A percentile compares a stretch with the other conserved stretches of the same genome.
These are phyloP conservation scores for Ophiostoma piceae DNA, from an alignment of 2,329 filamentous ascomycete species.

Conservation along the genomic window DNA sequence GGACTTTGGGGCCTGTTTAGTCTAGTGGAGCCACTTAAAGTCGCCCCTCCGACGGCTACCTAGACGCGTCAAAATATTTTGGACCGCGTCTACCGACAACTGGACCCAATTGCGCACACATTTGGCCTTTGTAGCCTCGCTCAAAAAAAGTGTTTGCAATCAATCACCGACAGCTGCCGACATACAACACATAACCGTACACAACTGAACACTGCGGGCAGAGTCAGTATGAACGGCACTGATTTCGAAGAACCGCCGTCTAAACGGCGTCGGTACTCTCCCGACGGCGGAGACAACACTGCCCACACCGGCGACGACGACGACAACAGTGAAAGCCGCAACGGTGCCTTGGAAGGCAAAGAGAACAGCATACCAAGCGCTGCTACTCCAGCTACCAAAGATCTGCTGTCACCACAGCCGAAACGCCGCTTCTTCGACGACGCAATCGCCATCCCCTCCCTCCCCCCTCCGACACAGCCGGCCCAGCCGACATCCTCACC, in stretches of 20 bases:
- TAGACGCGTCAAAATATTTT: slow-evolving; percentile 30
- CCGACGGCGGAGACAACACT: not conserved
- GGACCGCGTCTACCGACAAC: slow-evolving; percentile 21
- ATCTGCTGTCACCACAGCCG: not conserved
- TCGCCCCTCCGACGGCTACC: slow-evolving; percentile 29
- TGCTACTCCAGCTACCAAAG: slow-evolving; percentile 26
- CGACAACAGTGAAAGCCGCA: not conserved
- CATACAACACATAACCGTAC: not conserved
- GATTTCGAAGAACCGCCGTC: slow-evolving; percentile 35
- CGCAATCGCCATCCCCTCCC: slow-evolving; percentile 18
- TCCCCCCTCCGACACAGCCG: slow-evolving; percentile 11
- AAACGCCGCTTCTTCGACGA: slow-evolving; percentile 42
- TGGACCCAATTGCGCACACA: not conserved
- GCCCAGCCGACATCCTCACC: slow-evolving; percentile 15
- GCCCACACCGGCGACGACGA: slow-evolving; percentile 1
- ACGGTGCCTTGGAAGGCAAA: slow-evolving; percentile 18
- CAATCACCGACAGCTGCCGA: not conserved
- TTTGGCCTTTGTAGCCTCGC: not conserved
- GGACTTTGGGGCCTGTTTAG: not conserved
- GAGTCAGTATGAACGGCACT: slow-evolving; percentile 35
- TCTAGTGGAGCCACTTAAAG: slow-evolving; percentile 27
- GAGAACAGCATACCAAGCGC: slow-evolving; percentile 30
- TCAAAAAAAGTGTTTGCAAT: not conserved
- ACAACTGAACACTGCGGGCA: slow-evolving; percentile 8
- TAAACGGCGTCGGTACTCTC: slow-evolving; percentile 34